Evolutionary conservation across 176 grass and related monocot genomes (phyloP), one percentile per base, ranked within the genome.

Genomic region (Phragmites australis): DNA sequence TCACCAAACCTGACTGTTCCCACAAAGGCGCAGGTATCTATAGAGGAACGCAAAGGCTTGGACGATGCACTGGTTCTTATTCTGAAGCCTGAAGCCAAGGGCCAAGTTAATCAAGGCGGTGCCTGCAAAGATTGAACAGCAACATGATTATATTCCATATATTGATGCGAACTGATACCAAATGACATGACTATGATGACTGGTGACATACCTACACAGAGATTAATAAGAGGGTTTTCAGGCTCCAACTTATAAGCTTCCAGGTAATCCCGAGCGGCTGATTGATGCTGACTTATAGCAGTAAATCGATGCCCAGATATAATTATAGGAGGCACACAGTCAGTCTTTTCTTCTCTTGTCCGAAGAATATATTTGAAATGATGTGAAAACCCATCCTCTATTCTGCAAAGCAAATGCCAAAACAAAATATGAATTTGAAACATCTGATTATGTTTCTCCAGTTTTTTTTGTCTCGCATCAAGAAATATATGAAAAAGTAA

Each of bases 11-110:
- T 98, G 95, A 74, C 88, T 91, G 44, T 87, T 83, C 57, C 65
- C 79, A 73, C 85, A 92, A 55, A 98, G 83, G 52, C 64, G 81
- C 30, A 94, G 69, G 86, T 92, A 94, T 49, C 70, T 88, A 30
- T 89, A 93, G 41, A 98, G 81, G 70, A 98, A 94, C 64, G 95
- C 85, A 81, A 98, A 91, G 29, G 87, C 95, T 93, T 94, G 95
- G 17, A 94, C 77, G 1, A 98, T 87, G 75, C 92, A 98, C 31
- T 94, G 77, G 76, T 98, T 91, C 83, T 98, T 98, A 63, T 98
- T 94, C 70, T 94, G 85, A 58, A 94, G 95, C 77, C 95, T 90
- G 75, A 97, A 94, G 83, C 95, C 95, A 60, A 94, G 95, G 27
- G 95, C 53, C 51, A 94, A 83, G 70, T 92, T 98, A 87, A 98